phyloP scores from a whole-genome alignment of 768 basidiomycete genomes.

The Clitopilus hobsonii region DNA sequence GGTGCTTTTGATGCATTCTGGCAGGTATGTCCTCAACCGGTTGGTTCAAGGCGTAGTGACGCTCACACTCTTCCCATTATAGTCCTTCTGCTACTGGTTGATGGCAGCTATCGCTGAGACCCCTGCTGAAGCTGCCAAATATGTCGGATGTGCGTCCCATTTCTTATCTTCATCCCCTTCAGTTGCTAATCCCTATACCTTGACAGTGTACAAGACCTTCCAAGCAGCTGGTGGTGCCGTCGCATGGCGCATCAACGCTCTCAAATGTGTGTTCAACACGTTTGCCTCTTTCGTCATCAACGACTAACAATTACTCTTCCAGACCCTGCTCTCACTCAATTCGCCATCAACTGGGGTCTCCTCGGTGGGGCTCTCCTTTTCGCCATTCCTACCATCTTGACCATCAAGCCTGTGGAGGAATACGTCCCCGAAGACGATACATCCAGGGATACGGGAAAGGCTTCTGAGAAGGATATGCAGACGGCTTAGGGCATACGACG shows the following conservation, averaged over 20 bases:
- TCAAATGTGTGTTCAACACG: conserved; percentile 14
- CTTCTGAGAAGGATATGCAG: background rate
- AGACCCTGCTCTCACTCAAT: conserved; percentile 19
- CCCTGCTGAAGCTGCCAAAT: conserved; percentile 22
- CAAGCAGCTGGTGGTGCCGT: conserved; percentile 24
- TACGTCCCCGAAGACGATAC: background rate
- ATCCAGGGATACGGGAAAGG: background rate
- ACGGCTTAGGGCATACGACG: background rate
- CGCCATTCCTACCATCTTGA: conserved; percentile 20
- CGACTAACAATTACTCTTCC: background rate
- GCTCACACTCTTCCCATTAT: too few relatives aligned
- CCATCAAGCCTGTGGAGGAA: conserved; percentile 14
- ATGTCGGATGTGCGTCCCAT: conserved; percentile 17
- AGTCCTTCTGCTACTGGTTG: conserved; percentile 25
- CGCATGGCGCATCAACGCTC: conserved; percentile 25
- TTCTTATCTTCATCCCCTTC: background rate
- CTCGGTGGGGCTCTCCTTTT: conserved; percentile 18
- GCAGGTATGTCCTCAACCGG: conserved; percentile 12
- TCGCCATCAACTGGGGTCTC: conserved; percentile 22
- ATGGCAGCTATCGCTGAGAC: conserved; percentile 22
- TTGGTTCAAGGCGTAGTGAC: too few relatives aligned
- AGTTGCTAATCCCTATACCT: background rate
- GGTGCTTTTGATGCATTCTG: conserved; percentile 25
- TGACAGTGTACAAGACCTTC: conserved; percentile 23
- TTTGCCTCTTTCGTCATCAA: background rate